Conservation (phyloP, 2,329 filamentous ascomycete genomes). For the Botryotinia calthae region DNA sequence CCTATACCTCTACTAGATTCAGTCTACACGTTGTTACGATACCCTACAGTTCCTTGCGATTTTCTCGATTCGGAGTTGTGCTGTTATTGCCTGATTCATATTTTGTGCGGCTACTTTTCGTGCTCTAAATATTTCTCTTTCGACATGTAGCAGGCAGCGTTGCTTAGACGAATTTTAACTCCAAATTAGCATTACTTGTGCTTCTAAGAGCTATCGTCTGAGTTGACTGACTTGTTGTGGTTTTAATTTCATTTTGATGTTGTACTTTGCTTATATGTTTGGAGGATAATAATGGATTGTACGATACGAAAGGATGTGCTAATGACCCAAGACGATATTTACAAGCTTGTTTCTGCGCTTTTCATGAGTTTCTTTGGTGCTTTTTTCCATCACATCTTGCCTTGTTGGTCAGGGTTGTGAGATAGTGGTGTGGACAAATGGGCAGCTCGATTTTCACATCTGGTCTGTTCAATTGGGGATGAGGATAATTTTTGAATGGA, state of each 20-base stretch:
- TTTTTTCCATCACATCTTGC: neutral
- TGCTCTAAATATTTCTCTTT: neutral
- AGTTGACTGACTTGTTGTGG: neutral
- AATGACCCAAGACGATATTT: neutral
- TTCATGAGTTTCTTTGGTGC: neutral
- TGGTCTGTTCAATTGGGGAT: neutral
- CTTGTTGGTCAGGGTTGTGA: neutral
- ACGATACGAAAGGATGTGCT: neutral
- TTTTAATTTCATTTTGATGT: neutral
- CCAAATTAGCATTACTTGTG: neutral
- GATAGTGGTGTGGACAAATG: neutral
- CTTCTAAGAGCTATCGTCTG: neutral
- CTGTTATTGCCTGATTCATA: neutral
- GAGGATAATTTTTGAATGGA: neutral
- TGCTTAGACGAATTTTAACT: neutral
- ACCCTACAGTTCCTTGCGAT: neutral
- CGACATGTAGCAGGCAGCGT: neutral
- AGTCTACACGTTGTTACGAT: neutral
- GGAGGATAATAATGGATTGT: neutral
- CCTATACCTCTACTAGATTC: neutral
- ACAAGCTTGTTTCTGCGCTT: neutral
- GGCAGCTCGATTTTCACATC: neutral
- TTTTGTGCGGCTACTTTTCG: neutral
- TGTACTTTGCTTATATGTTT: neutral
- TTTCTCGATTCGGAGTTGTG: neutral